These are phyloP conservation scores for Quillaja saponaria DNA, from an alignment of 306 rosid species.

Conservation along the genomic window DNA sequence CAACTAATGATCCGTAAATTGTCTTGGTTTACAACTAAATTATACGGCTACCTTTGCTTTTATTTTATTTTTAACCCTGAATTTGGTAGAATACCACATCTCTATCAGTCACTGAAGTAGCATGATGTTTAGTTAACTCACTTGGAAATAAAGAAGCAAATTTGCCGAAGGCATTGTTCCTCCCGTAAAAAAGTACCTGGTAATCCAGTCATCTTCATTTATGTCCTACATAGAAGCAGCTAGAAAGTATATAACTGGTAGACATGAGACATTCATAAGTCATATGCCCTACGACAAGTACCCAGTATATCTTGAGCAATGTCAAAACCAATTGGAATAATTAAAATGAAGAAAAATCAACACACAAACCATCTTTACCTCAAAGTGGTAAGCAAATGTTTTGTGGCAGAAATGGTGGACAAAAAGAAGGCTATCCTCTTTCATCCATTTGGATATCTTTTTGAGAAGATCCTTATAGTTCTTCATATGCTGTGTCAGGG, in stretches of 20 bases:
- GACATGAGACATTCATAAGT: conserved; percentile 1
- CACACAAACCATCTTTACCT: conserved; percentile 49
- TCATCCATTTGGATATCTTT: conserved; percentile 90
- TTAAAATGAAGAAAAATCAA: too few relatives aligned
- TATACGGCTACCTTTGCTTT: neutral
- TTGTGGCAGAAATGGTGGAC: conserved; percentile 84
- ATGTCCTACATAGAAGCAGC: conserved; percentile 52
- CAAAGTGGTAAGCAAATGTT: conserved; percentile 85
- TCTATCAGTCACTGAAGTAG: conserved; percentile 10
- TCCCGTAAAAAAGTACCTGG: conserved; percentile 82
- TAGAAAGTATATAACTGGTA: conserved; percentile 1
- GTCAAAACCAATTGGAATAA: too few relatives aligned
- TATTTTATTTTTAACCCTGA: too few relatives aligned
- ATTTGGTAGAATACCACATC: neutral
- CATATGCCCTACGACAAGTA: neutral
- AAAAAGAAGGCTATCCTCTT: conserved; percentile 72
- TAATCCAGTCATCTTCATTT: conserved; percentile 89
- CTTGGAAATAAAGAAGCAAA: conserved; percentile 90
- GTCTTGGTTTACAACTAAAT: neutral
- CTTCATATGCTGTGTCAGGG: conserved; percentile 83
- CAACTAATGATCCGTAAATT: neutral
- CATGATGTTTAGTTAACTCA: conserved; percentile 23
- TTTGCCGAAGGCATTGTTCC: conserved; percentile 98
- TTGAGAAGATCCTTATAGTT: conserved; percentile 82
- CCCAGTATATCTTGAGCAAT: conserved; percentile 6